Conservation (phyloP, 352 stramenopile species). For the Nothophytophthora sp. region DNA sequence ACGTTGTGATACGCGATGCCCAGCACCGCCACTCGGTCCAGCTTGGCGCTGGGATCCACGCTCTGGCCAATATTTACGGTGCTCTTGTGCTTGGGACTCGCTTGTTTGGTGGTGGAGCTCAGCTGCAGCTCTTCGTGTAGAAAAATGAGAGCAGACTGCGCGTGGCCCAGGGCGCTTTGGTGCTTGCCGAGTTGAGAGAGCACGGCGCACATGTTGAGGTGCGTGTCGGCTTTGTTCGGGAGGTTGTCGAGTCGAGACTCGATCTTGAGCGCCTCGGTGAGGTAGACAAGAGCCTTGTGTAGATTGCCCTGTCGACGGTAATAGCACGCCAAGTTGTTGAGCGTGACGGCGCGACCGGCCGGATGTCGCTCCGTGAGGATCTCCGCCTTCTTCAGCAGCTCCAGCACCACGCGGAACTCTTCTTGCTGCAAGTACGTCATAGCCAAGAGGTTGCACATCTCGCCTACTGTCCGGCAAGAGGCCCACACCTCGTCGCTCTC, state of each 20-base stretch:
- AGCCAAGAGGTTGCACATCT: constrained; percentile 95
- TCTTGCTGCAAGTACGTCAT: constrained; percentile 97
- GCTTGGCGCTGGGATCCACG: constrained; percentile 45
- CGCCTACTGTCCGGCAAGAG: constrained; percentile 92
- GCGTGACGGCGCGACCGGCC: constrained; percentile 85
- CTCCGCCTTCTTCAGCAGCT: constrained; percentile 94
- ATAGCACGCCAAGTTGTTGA: constrained; percentile 96
- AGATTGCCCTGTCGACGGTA: constrained; percentile 91
- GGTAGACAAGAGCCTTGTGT: constrained; percentile 89
- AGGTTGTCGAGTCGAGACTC: constrained; percentile 85
- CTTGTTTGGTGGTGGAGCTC: constrained; percentile 3
- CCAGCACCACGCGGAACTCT: constrained; percentile 90
- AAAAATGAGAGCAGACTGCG: constrained; percentile 91
- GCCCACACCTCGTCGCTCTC: constrained; percentile 90
- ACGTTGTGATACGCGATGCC: constrained; percentile 96
- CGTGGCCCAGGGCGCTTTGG: constrained; percentile 89
- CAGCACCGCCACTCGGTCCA: constrained; percentile 91
- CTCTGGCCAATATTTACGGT: constrained; percentile 16
- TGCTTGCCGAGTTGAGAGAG: constrained; percentile 92
- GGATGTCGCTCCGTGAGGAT: constrained; percentile 92
- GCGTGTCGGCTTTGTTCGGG: constrained; percentile 92
- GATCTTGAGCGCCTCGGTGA: constrained; percentile 94
- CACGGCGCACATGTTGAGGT: constrained; percentile 95
- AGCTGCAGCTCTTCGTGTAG: constrained; percentile 93
- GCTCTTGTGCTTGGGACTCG: constrained; percentile 19